Conservation (phyloP, 345 rosid species). For the Aethionema arabicum region DNA sequence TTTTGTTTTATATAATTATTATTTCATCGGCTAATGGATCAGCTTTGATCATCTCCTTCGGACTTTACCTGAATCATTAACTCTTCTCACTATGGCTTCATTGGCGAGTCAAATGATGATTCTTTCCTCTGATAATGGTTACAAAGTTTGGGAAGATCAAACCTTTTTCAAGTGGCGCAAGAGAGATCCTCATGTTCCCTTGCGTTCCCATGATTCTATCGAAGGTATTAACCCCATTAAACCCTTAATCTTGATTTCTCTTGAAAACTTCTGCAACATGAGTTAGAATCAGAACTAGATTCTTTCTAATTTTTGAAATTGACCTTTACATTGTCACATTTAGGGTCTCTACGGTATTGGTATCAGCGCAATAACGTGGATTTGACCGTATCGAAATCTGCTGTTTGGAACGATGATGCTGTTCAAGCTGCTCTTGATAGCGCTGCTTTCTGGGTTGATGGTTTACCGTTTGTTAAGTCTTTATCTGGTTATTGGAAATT, state of each 20-base stretch:
- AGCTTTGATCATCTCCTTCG: constrained; percentile 49
- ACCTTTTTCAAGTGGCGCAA: constrained; percentile 81
- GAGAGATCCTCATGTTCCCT: constrained; percentile 84
- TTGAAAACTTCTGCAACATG: neutral
- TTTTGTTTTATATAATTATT: no score
- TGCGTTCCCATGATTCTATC: constrained; percentile 85
- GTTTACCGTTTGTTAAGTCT: constrained; percentile 78
- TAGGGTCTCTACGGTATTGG: constrained; percentile 88
- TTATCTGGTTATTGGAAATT: constrained; percentile 91
- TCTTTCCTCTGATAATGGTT: constrained; percentile 59
- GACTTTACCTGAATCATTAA: constrained; percentile 48
- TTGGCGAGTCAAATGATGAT: constrained; percentile 45
- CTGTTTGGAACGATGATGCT: constrained; percentile 93
- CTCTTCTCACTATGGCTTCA: constrained; percentile 42
- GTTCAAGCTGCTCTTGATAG: constrained; percentile 66
- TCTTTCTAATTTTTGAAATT: no score
- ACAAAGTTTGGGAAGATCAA: constrained; percentile 77
- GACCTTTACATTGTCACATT: constrained; percentile 3
- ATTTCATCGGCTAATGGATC: no score
- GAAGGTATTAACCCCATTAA: constrained; percentile 46
- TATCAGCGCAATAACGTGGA: constrained; percentile 75
- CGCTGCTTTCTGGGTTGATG: constrained; percentile 80
- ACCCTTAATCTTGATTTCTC: neutral
- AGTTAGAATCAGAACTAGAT: no score
- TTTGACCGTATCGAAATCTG: constrained; percentile 54